Evolutionary conservation across 139 green algal genomes (phyloP), one percentile per base, ranked within the genome.

Genomic region (Chlamydomonas schloesseri): DNA sequence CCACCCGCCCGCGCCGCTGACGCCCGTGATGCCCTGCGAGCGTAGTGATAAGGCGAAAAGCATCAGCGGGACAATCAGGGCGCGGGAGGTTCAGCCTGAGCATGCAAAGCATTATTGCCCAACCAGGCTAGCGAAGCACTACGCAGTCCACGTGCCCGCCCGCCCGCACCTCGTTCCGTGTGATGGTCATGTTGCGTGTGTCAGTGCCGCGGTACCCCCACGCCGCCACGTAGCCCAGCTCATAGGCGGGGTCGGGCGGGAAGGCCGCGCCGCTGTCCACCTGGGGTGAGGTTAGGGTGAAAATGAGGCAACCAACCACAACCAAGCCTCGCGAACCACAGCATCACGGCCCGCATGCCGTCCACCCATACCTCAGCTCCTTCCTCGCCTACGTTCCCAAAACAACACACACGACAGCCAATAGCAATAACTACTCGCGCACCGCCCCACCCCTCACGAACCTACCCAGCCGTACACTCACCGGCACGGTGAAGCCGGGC

Each of bases 1-100:
- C 92, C 92, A 95, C 29, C 92, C 92, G 17, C 72, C 87, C 57
- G 50, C 81, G 79, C 91, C 91, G 58, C 87, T 92, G 2, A 94
- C 91, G 0, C 92, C 92, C 0, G 92, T 94, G 68, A 95, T 86
- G 23, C 92, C 92, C 85, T 92, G 89, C 18, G 31, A 33, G 0
- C 0, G n/a, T n/a, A n/a, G n/a, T n/a, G n/a, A n/a, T n/a, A n/a
- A n/a, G n/a, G n/a, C n/a, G n/a, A n/a, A n/a, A n/a, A n/a, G n/a
- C n/a, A n/a, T n/a, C n/a, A n/a, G n/a, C n/a, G n/a, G n/a, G n/a
- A n/a, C n/a, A n/a, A n/a, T n/a, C n/a, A n/a, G n/a, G n/a, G n/a
- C n/a, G n/a, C n/a, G n/a, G n/a, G n/a, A n/a, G n/a, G n/a, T n/a
- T n/a, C n/a, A n/a, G n/a, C n/a, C n/a, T n/a, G n/a, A n/a, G n/a